Evolutionary conservation across 2,329 filamentous ascomycete genomes (phyloP).

Genomic region (Fusarium coicis): DNA sequence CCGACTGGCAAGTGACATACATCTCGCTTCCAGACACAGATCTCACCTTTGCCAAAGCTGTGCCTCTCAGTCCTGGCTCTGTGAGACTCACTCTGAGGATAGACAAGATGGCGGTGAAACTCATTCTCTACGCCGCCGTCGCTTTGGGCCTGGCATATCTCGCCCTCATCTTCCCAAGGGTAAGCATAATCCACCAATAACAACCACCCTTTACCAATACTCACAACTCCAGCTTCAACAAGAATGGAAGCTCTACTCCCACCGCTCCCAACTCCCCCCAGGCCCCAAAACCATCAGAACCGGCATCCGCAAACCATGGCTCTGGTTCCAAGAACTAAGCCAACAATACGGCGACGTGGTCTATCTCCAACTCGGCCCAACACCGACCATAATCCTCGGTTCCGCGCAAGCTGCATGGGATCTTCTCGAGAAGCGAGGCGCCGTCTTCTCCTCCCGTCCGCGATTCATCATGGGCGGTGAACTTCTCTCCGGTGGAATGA

Average conservation of each 20-base stretch:
- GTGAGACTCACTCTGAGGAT: too few species aligned
- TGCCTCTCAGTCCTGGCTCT: neutral
- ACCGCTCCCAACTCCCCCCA: conserved; percentile 52
- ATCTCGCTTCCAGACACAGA: neutral
- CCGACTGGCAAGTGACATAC: neutral
- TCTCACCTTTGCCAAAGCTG: neutral
- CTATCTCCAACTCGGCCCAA: conserved; percentile 55
- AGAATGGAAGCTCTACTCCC: conserved; percentile 53
- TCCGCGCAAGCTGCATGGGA: conserved; percentile 57
- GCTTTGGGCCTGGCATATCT: conserved; percentile 24
- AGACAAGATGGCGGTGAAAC: conserved; percentile 7
- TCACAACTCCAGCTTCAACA: conserved; percentile 47
- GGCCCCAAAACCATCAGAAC: conserved; percentile 52
- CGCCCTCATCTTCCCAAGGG: conserved; percentile 30
- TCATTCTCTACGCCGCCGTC: conserved; percentile 1
- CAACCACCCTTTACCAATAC: neutral
- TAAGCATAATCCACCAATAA: neutral
- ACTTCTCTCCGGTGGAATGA: conserved; percentile 53
- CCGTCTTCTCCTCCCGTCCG: conserved; percentile 57
- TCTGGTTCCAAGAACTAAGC: conserved; percentile 55
- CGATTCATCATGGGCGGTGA: conserved; percentile 59
- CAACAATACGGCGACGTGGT: conserved; percentile 55
- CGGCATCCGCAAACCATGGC: conserved; percentile 54
- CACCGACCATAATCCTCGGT: conserved; percentile 55
- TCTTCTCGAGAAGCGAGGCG: conserved; percentile 55